Conservation (phyloP, 177 flowering plant genomes). For the Vitis hybrid region DNA sequence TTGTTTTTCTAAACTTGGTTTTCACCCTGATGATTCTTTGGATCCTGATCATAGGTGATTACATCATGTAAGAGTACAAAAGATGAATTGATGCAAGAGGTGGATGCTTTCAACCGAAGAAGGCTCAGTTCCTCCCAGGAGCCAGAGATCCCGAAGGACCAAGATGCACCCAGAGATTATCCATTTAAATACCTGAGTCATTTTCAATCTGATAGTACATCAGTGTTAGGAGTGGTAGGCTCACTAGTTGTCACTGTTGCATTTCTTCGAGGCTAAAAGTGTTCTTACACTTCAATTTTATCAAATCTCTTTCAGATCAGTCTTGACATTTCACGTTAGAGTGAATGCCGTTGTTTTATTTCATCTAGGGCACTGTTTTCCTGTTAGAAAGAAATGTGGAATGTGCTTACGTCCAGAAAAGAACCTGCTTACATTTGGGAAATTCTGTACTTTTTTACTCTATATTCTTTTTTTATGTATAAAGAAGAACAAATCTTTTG, state of each 20-base stretch:
- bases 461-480: too few relatives aligned
- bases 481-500: too few relatives aligned
- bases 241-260: slow-evolving; percentile 69
- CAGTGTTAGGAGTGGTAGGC: slow-evolving; percentile 63
- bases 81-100: slow-evolving; percentile 66
- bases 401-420: too few relatives aligned
- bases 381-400: too few relatives aligned
- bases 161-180: slow-evolving; percentile 20
- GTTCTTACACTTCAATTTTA: too few relatives aligned
- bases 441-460: too few relatives aligned
- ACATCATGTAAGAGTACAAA: slow-evolving; percentile 66
- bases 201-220: slow-evolving; percentile 55
- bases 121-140: slow-evolving; percentile 25
- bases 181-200: slow-evolving; percentile 47
- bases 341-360: too few relatives aligned
- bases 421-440: too few relatives aligned
- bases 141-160: slow-evolving; percentile 22
- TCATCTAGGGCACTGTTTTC: too few relatives aligned
- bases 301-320: too few relatives aligned
- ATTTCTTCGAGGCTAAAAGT: slow-evolving; percentile 38
- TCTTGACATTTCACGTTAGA: too few relatives aligned
- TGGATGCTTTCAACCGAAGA: slow-evolving; percentile 50
- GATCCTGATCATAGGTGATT: slow-evolving; percentile 38
- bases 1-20: neutral
- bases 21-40: neutral